These are phyloP conservation scores for Thuidium tamariscinum DNA, from an alignment of 225 moss, liverwort and hornwort species.

Conservation along the genomic window DNA sequence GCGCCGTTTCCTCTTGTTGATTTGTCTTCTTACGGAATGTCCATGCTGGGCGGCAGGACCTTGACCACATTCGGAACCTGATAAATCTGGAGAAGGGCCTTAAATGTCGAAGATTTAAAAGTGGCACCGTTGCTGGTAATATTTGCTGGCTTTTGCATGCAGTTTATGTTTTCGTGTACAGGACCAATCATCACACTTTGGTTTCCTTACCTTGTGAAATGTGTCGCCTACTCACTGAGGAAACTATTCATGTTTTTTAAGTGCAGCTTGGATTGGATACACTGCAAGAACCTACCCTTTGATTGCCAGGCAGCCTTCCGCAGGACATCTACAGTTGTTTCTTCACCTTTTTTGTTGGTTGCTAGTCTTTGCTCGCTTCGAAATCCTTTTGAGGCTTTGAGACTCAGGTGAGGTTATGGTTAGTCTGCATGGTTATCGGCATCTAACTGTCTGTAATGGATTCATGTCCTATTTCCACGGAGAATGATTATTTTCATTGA, in stretches of 20 bases:
- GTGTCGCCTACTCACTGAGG: conserved; percentile 49
- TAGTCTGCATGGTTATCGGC: conserved; percentile 3
- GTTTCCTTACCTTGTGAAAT: conserved; percentile 32
- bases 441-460: conserved; percentile 14
- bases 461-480: not conserved
- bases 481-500: not conserved
- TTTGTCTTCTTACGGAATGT: conserved; percentile 85
- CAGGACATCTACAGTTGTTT: conserved; percentile 55
- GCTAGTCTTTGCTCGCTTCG: conserved; percentile 30
- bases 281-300: conserved; percentile 49
- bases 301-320: conserved; percentile 54
- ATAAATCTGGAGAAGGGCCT: conserved; percentile 66
- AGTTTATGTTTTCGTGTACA: conserved; percentile 48
- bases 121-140: conserved; percentile 87
- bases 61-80: conserved; percentile 79
- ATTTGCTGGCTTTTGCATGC: conserved; percentile 88
- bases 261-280: conserved; percentile 68
- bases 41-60: conserved; percentile 99
- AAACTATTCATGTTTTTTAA: conserved; percentile 52
- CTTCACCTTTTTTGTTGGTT: conserved; percentile 51
- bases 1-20: conserved; percentile 41
- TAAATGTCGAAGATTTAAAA: conserved; percentile 64
- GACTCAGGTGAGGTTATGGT: conserved; percentile 37
- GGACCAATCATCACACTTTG: conserved; percentile 42
- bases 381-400: not conserved